Percentiles rank a stretch among this genome's conserved stretches.
Evolutionary conservation across 2,329 filamentous ascomycete genomes (phyloP).

Genomic region (Achaetomium macrosporum): DNA sequence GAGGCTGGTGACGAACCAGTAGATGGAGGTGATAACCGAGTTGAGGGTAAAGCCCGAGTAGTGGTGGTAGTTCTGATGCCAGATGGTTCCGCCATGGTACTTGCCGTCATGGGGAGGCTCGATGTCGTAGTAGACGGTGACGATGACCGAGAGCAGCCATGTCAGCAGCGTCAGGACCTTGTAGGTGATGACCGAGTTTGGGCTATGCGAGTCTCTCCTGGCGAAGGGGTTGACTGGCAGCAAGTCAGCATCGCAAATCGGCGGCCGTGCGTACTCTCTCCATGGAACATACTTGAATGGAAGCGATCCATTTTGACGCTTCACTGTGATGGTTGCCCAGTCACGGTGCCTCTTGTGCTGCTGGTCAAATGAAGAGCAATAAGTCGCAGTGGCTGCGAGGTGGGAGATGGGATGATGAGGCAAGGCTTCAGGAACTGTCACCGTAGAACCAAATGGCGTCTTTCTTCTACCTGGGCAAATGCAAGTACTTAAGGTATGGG

Average conservation of each 20-base stretch:
- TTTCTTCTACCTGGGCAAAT: no score
- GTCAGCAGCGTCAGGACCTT: slow-evolving; percentile 67
- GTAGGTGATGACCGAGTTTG: slow-evolving; percentile 61
- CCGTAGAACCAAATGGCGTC: no score
- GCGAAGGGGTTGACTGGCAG: slow-evolving; percentile 69
- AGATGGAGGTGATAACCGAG: slow-evolving; percentile 58
- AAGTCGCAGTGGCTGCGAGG: no score
- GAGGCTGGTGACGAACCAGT: slow-evolving; percentile 54
- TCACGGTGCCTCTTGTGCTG: neutral
- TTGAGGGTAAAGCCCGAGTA: slow-evolving; percentile 72
- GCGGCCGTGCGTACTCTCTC: neutral
- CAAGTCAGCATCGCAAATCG: neutral
- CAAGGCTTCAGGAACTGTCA: no score
- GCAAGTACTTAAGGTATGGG: no score
- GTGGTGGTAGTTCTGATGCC: slow-evolving; percentile 63
- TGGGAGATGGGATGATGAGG: no score
- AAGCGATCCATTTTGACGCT: slow-evolving; percentile 16
- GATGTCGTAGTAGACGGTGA: slow-evolving; percentile 69
- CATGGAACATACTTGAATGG: slow-evolving; percentile 10
- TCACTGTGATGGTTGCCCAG: neutral
- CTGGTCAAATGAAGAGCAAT: neutral
- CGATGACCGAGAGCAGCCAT: slow-evolving; percentile 68
- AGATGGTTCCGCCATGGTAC: slow-evolving; percentile 59
- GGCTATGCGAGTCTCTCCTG: slow-evolving; percentile 60
- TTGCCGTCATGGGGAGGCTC: slow-evolving; percentile 57